Percentiles rank a stretch among this genome's conserved stretches.
Conservation (phyloP, 306 rosid genomes). For the Medicago lupulina region DNA sequence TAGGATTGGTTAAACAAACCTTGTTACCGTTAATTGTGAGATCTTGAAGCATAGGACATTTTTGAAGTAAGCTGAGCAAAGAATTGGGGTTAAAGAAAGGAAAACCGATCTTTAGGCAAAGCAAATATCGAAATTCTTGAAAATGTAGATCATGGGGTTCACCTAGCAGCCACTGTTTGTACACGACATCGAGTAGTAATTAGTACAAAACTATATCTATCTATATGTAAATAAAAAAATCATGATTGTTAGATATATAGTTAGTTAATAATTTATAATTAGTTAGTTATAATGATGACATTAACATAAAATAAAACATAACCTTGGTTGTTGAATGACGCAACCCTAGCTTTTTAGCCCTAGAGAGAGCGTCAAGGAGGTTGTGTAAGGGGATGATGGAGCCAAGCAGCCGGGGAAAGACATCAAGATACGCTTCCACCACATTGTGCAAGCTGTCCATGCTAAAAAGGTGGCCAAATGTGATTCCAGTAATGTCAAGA, state of each 20-base stretch:
- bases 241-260: too few species aligned
- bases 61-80: not conserved
- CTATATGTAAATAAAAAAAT: too few species aligned
- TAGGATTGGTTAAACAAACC: not conserved
- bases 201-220: not conserved
- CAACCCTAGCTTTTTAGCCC: not conserved
- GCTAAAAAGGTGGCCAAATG: not conserved
- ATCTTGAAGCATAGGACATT: slow-evolving; percentile 7
- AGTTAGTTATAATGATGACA: not conserved
- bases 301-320: not conserved
- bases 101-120: not conserved
- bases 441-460: not conserved
- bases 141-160: not conserved
- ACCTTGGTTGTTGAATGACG: not conserved
- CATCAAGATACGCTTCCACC: not conserved
- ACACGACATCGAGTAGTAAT: too few species aligned
- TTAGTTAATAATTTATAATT: too few species aligned
- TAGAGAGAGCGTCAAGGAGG: not conserved
- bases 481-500: not conserved
- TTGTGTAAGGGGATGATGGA: not conserved
- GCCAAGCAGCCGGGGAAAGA: not conserved
- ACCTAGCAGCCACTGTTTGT: not conserved
- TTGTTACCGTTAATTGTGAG: not conserved
- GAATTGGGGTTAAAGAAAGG: not conserved
- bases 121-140: not conserved